phyloP scores from a whole-genome alignment of 208 protist species.

The Trypanosoma rangeli region DNA sequence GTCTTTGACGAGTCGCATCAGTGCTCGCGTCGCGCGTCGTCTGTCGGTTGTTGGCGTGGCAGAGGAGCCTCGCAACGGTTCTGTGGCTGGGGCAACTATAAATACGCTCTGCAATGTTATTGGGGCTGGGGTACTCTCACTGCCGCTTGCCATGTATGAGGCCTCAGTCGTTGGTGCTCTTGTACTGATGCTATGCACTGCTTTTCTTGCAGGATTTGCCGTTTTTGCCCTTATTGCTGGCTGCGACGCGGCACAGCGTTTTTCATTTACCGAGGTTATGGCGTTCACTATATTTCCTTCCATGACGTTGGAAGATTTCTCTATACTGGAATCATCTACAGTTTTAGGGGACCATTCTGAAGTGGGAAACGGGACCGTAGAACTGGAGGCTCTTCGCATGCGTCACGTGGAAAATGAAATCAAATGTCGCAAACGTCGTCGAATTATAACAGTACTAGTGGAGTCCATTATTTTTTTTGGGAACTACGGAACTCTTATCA shows the following conservation, averaged over 20 bases:
- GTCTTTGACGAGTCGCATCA: constrained; percentile 51
- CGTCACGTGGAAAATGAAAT: constrained; percentile 36
- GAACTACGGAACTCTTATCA: constrained; percentile 71
- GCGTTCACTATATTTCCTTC: constrained; percentile 55
- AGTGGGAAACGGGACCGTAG: constrained; percentile 13
- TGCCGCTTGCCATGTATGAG: constrained; percentile 68
- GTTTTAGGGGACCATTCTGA: background rate
- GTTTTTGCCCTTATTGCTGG: constrained; percentile 56
- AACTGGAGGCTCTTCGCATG: constrained; percentile 20
- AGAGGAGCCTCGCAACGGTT: constrained; percentile 35
- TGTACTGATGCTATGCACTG: constrained; percentile 37
- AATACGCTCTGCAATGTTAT: constrained; percentile 82
- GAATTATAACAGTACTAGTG: constrained; percentile 48
- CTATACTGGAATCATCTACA: constrained; percentile 2
- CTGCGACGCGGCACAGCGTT: constrained; percentile 52
- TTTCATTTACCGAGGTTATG: constrained; percentile 63
- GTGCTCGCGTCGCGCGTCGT: constrained; percentile 38
- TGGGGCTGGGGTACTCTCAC: constrained; percentile 65
- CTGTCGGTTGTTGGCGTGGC: constrained; percentile 47
- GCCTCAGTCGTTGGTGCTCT: constrained; percentile 48
- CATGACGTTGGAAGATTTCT: constrained; percentile 50
- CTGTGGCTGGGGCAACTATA: constrained; percentile 45
- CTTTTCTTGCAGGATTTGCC: constrained; percentile 41
- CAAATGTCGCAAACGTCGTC: constrained; percentile 39
- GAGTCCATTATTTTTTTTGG: constrained; percentile 64